Base-by-base conservation (phyloP, 331 rosid species). In the Pyrus hybrid region DNA sequence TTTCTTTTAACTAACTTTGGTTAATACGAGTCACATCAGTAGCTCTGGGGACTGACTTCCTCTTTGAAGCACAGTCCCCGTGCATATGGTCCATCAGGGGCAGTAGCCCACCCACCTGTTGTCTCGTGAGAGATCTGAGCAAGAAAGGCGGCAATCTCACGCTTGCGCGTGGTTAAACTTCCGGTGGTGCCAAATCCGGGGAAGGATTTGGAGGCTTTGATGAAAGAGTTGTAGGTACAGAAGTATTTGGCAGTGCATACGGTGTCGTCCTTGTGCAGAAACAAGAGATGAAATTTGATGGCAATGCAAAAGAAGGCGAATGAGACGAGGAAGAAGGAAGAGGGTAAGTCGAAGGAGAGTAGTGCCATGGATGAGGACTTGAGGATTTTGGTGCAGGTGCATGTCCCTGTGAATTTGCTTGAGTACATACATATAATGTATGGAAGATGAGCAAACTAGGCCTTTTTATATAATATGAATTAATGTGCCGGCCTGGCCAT, bases 91-190 rank as follows among this genome's bases (percentile, higher is more conserved):
- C 97, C 97, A 10, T 93, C 93, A 0, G 97, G 97, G 51, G 98
- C 98, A 56, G 96, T 91, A 16, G 91, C 61, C 98, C 98, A 87
- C 3, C 98, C 98, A 10, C 97, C 93, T 0, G 91, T 83, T n/a
- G 97, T 93, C 80, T 91, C 97, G 56, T 91, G 98, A 0, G 97
- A 93, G 75, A 93, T 88, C 49, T 93, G 96, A 73, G 86, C 94
- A 2, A 93, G 93, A 84, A 93, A 93, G 5, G 98, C 97, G 0
- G 93, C 94, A 13, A 93, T 79, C 74, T 93, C 98, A 9, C 89
- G 88, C 89, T 89, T 91, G 22, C 91, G 88, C 3, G 85, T 90
- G 77, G 16, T 18, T 67, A 74, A 60, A 33, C 81, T 65, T 18
- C 96, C 98, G 0, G 79, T 82, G 8, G 61, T 75, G 3, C 91